Conservation (phyloP, 2,329 filamentous ascomycete genomes). For the Hypomyces rosellus region DNA sequence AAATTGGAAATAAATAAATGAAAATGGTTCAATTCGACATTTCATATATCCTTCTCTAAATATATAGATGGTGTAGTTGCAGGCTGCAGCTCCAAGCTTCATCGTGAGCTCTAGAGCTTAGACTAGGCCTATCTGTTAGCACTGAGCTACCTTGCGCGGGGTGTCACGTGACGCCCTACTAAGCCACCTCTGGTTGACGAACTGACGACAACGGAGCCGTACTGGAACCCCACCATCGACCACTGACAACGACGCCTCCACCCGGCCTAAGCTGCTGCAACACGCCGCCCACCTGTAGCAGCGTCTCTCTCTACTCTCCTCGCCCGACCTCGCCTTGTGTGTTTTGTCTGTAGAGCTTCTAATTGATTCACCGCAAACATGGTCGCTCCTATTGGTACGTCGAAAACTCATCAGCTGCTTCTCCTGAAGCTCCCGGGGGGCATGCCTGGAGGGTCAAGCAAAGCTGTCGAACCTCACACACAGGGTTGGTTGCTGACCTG, state of each 20-base stretch:
- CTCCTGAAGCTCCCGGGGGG: neutral
- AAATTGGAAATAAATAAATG: too few relatives aligned
- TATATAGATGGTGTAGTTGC: too few relatives aligned
- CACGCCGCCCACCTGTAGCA: slow-evolving; percentile 1
- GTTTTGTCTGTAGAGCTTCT: neutral
- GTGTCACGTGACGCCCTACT: slow-evolving; percentile 32
- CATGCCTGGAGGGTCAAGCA: neutral
- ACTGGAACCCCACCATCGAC: neutral
- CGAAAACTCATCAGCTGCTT: slow-evolving; percentile 9
- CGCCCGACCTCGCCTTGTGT: neutral
- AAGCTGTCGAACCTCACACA: neutral
- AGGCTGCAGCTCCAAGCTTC: too few relatives aligned
- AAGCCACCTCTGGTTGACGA: slow-evolving; percentile 25
- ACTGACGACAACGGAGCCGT: slow-evolving; percentile 22
- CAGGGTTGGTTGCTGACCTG: slow-evolving; percentile 16
- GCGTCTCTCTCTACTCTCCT: neutral
- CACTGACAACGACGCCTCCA: slow-evolving; percentile 12
- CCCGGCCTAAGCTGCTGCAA: slow-evolving; percentile 1
- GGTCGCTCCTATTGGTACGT: slow-evolving; percentile 51
- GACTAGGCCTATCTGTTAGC: too few relatives aligned
- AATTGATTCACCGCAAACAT: slow-evolving; percentile 32
- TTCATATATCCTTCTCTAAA: too few relatives aligned
- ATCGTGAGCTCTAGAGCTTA: too few relatives aligned
- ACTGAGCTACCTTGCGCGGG: slow-evolving; percentile 18
- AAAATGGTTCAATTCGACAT: too few relatives aligned